Evolutionary conservation across 208 protist species (phyloP), one percentile per base, ranked within the genome.

Genomic region (Leishmania aethiopica): DNA sequence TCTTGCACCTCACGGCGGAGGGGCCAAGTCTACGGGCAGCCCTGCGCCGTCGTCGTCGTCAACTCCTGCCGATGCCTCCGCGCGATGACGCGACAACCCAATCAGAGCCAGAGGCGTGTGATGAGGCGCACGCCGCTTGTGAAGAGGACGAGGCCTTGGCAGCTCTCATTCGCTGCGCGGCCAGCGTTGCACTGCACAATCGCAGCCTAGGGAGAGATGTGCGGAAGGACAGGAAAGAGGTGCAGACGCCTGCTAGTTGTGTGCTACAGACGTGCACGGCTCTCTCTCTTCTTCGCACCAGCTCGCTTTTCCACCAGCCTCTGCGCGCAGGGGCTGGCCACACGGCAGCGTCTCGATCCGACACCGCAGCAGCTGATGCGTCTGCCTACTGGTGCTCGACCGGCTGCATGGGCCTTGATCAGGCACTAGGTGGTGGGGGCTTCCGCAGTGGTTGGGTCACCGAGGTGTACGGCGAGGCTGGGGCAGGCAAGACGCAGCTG

Each of bases 401-500:
- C 47, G 86, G 90, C 7, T 90, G 85, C 62, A 32, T 72, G 3
- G 81, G 72, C 37, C 55, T 91, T 19, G 90, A 91, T 64, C n/a
- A 69, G 22, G 82, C 86, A 19, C 64, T 91, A 19, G 71, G 84
- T 75, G 90, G 88, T 5, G 82, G 85, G 1, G 92, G 92, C 25
- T 90, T 92, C 69, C 81, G 89, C 67, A 85, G 84, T 37, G 90
- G 93, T 11, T 88, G 88, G 79, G 79, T 96, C 53, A 93, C 87
- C 15, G 91, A 94, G 76, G 62, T 96, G 25, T 91, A 91, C 70
- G 93, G 93, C 32, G 93, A 94, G 78, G 93, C 93, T 2, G 93
- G 91, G n/a, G 86, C 86, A 13, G 93, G 93, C 35, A 96, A 96
- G 81, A 96, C 93, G 60, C 93, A 95, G 78, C 79, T 96, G 37